These are phyloP conservation scores for Epichloe festucae DNA, from an alignment of 2,329 filamentous ascomycete genomes.

Conservation along the genomic window DNA sequence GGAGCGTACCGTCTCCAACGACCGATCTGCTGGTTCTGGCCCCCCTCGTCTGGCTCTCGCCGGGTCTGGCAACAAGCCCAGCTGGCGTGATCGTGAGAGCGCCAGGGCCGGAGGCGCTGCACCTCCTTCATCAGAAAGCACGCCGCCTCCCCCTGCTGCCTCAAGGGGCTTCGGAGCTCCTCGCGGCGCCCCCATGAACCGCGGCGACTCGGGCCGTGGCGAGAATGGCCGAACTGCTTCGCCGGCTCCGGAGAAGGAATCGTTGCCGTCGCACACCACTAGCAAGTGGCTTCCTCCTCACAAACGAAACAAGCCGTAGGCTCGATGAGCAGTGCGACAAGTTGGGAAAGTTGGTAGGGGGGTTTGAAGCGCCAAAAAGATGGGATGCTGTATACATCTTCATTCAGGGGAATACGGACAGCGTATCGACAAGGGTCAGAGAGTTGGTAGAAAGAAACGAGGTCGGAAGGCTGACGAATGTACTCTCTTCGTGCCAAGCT, in stretches of 20 bases:
- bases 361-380: not conserved
- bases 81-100: constrained; percentile 64
- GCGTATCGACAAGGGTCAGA: not conserved
- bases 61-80: constrained; percentile 46
- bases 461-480: not conserved
- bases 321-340: not conserved
- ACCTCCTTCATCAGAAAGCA: constrained; percentile 26
- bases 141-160: constrained; percentile 33
- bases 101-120: constrained; percentile 25
- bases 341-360: not conserved
- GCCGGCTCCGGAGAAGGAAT: constrained; percentile 31
- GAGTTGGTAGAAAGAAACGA: not conserved
- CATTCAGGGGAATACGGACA: not conserved
- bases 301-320: constrained; percentile 21
- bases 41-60: constrained; percentile 50
- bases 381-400: not conserved
- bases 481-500: not conserved
- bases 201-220: constrained; percentile 29
- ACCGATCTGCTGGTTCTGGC: constrained; percentile 27
- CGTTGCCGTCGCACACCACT: constrained; percentile 36
- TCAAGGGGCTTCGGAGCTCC: constrained; percentile 20
- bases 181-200: constrained; percentile 27
- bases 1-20: constrained; percentile 36
- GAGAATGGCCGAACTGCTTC: constrained; percentile 28
- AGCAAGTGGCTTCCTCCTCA: constrained; percentile 49